These are phyloP conservation scores for Cronartium quercuum DNA, from an alignment of 1,284 basidiomycete genomes.

Conservation along the genomic window DNA sequence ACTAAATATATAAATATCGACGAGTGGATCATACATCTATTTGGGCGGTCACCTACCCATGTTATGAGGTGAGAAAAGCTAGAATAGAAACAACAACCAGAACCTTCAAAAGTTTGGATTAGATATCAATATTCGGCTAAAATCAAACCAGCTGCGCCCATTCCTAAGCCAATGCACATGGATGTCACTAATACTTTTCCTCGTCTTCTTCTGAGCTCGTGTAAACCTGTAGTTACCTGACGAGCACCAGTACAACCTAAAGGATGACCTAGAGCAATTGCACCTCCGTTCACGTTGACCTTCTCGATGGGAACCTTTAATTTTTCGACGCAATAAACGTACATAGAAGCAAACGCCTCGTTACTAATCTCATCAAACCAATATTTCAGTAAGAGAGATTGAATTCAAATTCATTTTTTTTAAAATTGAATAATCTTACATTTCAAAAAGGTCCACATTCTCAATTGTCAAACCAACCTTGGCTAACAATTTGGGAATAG, in stretches of 20 bases:
- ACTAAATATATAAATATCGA: too few relatives aligned
- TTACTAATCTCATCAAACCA: constrained; percentile 40
- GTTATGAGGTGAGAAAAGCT: too few relatives aligned
- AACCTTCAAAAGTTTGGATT: too few relatives aligned
- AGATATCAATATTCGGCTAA: constrained; percentile 54
- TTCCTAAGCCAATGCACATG: constrained; percentile 59
- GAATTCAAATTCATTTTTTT: neutral
- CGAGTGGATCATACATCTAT: too few relatives aligned
- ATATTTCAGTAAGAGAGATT: constrained; percentile 36
- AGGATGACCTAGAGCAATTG: constrained; percentile 81
- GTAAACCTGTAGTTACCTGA: constrained; percentile 78
- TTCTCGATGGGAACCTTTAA: constrained; percentile 46
- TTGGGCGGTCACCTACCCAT: too few relatives aligned
- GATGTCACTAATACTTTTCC: constrained; percentile 75
- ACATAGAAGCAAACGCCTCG: constrained; percentile 38
- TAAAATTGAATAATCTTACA: constrained; percentile 42
- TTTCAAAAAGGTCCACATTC: constrained; percentile 50
- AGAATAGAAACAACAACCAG: too few relatives aligned
- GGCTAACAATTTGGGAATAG: constrained; percentile 47
- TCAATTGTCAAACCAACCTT: constrained; percentile 48
- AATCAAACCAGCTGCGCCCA: constrained; percentile 75
- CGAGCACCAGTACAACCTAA: constrained; percentile 82
- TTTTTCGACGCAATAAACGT: constrained; percentile 48
- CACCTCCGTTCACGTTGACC: constrained; percentile 72
- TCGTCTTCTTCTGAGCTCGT: constrained; percentile 68